Percentiles rank a stretch among this genome's conserved stretches.
phyloP scores from a whole-genome alignment of 495 filamentous ascomycete species.

The Annulohypoxylon nitens region DNA sequence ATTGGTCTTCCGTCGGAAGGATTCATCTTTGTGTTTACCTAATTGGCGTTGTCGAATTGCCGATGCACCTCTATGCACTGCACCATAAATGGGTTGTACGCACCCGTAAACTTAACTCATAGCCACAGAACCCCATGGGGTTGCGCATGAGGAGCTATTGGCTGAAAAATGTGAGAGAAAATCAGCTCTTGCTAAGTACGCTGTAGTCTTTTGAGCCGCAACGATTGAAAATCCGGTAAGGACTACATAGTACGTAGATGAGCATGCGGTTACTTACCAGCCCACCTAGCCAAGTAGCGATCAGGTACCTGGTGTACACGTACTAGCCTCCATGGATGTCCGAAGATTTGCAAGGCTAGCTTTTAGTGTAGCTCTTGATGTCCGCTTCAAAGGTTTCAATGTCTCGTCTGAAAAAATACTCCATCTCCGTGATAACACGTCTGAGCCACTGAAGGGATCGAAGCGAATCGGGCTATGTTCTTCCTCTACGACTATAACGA shows the following conservation, averaged over 20 bases:
- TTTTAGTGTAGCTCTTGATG: not conserved
- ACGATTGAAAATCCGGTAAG: not conserved
- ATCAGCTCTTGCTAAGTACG: not conserved
- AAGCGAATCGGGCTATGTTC: conserved; percentile 5
- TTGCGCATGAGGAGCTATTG: conserved; percentile 19
- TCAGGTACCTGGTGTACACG: not conserved
- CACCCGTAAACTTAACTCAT: not conserved
- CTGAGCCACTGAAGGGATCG: conserved; percentile 4
- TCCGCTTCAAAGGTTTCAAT: conserved; percentile 16
- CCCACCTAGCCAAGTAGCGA: not conserved
- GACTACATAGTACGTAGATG: not conserved
- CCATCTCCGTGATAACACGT: not conserved
- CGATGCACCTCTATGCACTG: conserved; percentile 11
- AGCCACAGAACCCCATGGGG: conserved; percentile 33
- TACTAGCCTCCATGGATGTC: not conserved
- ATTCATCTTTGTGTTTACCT: not conserved
- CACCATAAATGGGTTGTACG: conserved; percentile 1
- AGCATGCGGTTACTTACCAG: not conserved
- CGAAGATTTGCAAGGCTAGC: conserved; percentile 12
- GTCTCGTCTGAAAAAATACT: conserved; percentile 9
- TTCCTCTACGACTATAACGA: not conserved
- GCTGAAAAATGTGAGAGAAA: not conserved
- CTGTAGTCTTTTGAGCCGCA: conserved; percentile 26
- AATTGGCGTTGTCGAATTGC: conserved; percentile 8
- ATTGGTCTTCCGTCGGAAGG: not conserved